These are phyloP conservation scores for Ascobolus immersus DNA, from an alignment of 495 filamentous ascomycete species.

Conservation along the genomic window DNA sequence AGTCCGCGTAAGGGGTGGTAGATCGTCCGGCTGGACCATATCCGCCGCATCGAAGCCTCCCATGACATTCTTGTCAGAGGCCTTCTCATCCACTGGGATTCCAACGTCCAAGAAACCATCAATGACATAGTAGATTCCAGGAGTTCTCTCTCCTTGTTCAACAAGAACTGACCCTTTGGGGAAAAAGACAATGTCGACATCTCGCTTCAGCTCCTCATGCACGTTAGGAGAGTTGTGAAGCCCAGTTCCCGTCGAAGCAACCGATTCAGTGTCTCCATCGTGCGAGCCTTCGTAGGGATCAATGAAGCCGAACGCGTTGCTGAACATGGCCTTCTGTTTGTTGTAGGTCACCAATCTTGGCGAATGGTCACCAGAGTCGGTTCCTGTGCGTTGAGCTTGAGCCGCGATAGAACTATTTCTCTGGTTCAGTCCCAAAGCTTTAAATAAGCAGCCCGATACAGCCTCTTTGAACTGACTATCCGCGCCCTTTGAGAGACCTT, in stretches of 20 bases:
- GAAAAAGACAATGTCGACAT: slow-evolving; percentile 96
- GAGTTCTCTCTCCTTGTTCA: slow-evolving; percentile 85
- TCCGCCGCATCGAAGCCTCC: slow-evolving; percentile 18
- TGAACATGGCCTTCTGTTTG: slow-evolving; percentile 58
- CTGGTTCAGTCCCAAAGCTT: slow-evolving; percentile 59
- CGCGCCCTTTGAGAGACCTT: slow-evolving; percentile 28
- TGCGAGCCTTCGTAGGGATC: slow-evolving; percentile 65
- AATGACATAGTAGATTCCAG: slow-evolving; percentile 90
- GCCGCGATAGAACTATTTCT: slow-evolving; percentile 28
- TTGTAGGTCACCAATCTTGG: slow-evolving; percentile 71
- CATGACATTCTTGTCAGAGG: slow-evolving; percentile 6
- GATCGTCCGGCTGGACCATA: slow-evolving; percentile 24
- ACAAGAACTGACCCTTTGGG: slow-evolving; percentile 87
- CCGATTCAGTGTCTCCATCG: slow-evolving; percentile 75
- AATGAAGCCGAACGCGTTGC: slow-evolving; percentile 83
- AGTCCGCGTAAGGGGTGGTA: slow-evolving; percentile 26
- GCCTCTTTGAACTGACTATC: slow-evolving; percentile 70
- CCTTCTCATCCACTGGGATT: slow-evolving; percentile 32
- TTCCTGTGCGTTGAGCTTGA: slow-evolving; percentile 23
- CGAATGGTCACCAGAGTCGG: slow-evolving; percentile 55
- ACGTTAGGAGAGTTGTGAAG: no score
- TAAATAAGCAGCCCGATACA: slow-evolving; percentile 85
- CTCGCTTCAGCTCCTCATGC: slow-evolving; percentile 53
- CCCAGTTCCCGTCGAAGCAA: slow-evolving; percentile 34
- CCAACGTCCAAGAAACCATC: slow-evolving; percentile 92